These are phyloP conservation scores for Iris macrosiphon DNA, from an alignment of 106 monocot genomes.

Conservation along the genomic window DNA sequence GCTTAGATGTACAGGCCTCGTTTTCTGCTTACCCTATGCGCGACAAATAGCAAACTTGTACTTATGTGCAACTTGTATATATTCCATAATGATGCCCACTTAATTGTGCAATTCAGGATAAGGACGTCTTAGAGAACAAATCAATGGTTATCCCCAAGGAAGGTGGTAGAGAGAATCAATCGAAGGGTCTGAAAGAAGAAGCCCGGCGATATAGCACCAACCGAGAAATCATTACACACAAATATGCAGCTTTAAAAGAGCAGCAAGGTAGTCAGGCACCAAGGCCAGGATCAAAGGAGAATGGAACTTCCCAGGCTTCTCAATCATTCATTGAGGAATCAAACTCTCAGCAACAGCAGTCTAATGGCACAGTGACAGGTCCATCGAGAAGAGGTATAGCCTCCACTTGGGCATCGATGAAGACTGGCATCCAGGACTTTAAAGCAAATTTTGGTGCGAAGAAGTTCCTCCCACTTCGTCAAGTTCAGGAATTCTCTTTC, in stretches of 20 bases:
- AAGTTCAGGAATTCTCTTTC: constrained; percentile 22
- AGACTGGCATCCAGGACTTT: constrained; percentile 66
- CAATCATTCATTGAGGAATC: constrained; percentile 55
- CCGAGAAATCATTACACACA: constrained; percentile 55
- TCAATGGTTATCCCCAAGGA: constrained; percentile 17
- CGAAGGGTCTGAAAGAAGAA: constrained; percentile 31
- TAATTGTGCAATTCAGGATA: constrained; percentile 49
- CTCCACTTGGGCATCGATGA: constrained; percentile 83
- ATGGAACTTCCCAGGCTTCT: constrained; percentile 35
- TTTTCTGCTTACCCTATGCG: too few relatives aligned
- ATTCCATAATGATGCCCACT: too few relatives aligned
- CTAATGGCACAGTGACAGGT: not conserved
- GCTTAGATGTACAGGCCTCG: too few relatives aligned
- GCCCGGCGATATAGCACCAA: constrained; percentile 24
- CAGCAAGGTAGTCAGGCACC: constrained; percentile 9
- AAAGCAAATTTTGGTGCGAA: constrained; percentile 59
- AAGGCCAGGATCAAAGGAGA: constrained; percentile 41
- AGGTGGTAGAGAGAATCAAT: constrained; percentile 17
- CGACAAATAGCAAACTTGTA: too few relatives aligned
- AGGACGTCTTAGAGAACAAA: constrained; percentile 36
- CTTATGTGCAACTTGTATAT: too few relatives aligned
- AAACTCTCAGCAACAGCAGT: constrained; percentile 20
- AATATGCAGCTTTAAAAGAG: constrained; percentile 57
- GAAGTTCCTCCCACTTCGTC: constrained; percentile 67
- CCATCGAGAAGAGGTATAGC: constrained; percentile 35